Base-by-base conservation (phyloP, 352 stramenopile species). In the Peronosclerospora sorghi region DNA sequence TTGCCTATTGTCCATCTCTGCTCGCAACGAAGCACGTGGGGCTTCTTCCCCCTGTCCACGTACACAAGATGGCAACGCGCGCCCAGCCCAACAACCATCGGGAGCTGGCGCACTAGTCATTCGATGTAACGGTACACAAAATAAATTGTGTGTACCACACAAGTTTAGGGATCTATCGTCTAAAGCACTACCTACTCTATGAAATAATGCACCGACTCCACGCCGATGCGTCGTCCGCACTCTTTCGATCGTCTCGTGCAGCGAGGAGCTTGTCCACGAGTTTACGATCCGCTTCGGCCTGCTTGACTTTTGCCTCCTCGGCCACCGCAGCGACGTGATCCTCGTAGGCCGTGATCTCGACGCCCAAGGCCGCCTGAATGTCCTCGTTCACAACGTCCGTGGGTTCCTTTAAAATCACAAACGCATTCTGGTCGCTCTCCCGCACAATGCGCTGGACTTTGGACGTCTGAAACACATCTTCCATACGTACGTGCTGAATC, bases 361-460 rank as follows among this genome's bases (percentile, higher is more conserved):
- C 54, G 8, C 61, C 73, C 6, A 65, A 24, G 17, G 64, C 44
- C 1, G 41, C 34, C 15, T 59, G 65, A 8, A 56, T 52, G 21
- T 68, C 54, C 21, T 69, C 59, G 47, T 68, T 60, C 17, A 75
- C 45, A 3, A 26, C 35, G 8, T 64, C 53, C 5, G 37, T 45
- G 23, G 60, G 49, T 27, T 65, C 61, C 6, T 42, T 57, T 17
- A 74, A 54, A 41, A 73, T 62, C 28, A 79, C 64, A 35, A 69
- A 87, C 37, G 72, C 73, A 34, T 83, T 61, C 39, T 75, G 66
- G 45, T 87, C 70, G 17, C 50, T 62, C 41, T 83, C 67, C 35
- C 70, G 69, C 23, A 85, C 50, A 8, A 87, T 59, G 30, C 75
- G 72, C 21, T 69, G 68, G 30, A 88, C 68, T 50, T 84, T 83